phyloP scores from a whole-genome alignment of 345 rosid species.

The Citrus inodora region DNA sequence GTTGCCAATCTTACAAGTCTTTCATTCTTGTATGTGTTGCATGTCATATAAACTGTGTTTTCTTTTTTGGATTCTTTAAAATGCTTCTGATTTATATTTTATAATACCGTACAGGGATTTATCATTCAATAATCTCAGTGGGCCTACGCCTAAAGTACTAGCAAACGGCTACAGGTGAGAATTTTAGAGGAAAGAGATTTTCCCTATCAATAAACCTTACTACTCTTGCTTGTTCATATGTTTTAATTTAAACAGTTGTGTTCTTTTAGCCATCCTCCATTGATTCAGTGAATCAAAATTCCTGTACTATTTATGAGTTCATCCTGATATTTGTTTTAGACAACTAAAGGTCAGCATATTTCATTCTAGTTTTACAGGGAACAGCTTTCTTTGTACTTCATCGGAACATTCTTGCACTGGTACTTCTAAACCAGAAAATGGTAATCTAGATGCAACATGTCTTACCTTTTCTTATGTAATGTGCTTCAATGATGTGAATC shows the following conservation, averaged over 20 bases:
- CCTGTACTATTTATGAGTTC: not conserved
- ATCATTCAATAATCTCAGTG: slow-evolving; percentile 87
- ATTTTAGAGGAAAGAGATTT: not conserved
- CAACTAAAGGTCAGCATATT: slow-evolving; percentile 2
- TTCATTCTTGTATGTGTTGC: slow-evolving; percentile 68
- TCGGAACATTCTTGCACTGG: slow-evolving; percentile 48
- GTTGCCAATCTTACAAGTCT: slow-evolving; percentile 88
- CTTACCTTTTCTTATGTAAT: not conserved
- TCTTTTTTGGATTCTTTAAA: not conserved
- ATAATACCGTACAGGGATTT: slow-evolving; percentile 55
- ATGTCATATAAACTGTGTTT: not conserved
- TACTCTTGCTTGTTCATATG: not conserved
- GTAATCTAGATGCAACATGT: slow-evolving; percentile 36
- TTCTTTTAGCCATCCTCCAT: not conserved
- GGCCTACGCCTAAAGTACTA: slow-evolving; percentile 77
- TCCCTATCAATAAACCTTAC: not conserved
- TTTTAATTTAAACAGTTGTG: not conserved
- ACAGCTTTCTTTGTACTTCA: slow-evolving; percentile 67
- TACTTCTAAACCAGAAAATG: slow-evolving; percentile 47
- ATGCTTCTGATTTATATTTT: not conserved
- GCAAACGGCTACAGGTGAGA: slow-evolving; percentile 85
- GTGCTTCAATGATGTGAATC: not conserved
- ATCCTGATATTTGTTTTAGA: slow-evolving; percentile 8
- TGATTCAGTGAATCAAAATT: not conserved
- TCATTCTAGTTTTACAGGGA: slow-evolving; percentile 58